Conservation (phyloP, 2,329 filamentous ascomycete species). For the Pseudocercospora cruenta region DNA sequence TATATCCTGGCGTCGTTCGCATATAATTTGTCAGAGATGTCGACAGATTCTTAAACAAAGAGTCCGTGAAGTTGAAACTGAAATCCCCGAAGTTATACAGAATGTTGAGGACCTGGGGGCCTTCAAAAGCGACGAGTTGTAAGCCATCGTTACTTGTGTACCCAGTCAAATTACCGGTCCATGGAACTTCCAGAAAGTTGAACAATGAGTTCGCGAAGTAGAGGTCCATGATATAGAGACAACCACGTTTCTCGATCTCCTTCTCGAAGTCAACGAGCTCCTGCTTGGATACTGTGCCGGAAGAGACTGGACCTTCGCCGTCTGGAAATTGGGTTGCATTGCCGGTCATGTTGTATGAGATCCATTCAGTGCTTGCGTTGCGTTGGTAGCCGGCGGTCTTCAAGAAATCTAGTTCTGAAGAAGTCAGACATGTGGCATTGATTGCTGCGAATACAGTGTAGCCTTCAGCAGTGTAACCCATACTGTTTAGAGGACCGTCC, state of each 20-base stretch:
- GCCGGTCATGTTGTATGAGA: slow-evolving; percentile 11
- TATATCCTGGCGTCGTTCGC: neutral
- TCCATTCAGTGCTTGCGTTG: slow-evolving; percentile 4
- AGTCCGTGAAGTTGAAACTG: neutral
- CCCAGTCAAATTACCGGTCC: slow-evolving; percentile 12
- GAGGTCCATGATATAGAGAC: neutral
- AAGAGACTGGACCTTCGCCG: neutral
- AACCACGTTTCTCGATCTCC: neutral
- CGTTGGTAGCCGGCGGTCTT: neutral
- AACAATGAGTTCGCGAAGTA: neutral
- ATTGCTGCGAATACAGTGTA: neutral
- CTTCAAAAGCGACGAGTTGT: neutral
- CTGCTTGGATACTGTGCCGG: neutral
- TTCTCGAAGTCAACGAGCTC: neutral
- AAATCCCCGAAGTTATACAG: slow-evolving; percentile 9
- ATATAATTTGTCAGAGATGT: slow-evolving; percentile 8
- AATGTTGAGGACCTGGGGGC: slow-evolving; percentile 6
- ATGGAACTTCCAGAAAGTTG: neutral
- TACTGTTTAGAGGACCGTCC: neutral
- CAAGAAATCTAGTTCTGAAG: neutral
- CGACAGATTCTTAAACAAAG: slow-evolving; percentile 1
- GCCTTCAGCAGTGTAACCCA: neutral
- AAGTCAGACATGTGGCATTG: slow-evolving; percentile 7
- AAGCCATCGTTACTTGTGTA: neutral
- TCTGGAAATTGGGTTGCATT: neutral